Percentiles rank a stretch among this genome's conserved stretches.
Conservation (phyloP, 2,329 filamentous ascomycete species). For the Aspergillus fischeri region DNA sequence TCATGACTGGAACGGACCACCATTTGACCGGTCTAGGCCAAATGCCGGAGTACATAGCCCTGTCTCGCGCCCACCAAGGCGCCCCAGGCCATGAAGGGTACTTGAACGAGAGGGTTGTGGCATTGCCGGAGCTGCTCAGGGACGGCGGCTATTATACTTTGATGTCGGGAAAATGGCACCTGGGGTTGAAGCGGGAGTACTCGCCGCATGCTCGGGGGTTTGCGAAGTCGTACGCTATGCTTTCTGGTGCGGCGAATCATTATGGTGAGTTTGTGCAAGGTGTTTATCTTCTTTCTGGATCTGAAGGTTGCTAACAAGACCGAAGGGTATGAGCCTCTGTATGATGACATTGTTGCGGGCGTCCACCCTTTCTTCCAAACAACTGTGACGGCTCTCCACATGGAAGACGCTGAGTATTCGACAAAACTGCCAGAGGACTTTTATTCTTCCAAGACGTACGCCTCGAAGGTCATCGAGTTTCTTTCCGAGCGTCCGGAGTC, state of each 20-base stretch:
- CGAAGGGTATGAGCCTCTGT: slow-evolving; percentile 3
- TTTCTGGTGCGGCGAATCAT: slow-evolving; percentile 32
- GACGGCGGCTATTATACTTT: slow-evolving; percentile 33
- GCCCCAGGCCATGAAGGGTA: slow-evolving; percentile 36
- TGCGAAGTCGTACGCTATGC: slow-evolving; percentile 23
- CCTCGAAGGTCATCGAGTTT: slow-evolving; percentile 24
- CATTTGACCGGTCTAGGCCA: slow-evolving; percentile 31
- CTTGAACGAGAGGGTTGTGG: slow-evolving; percentile 30
- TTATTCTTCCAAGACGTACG: slow-evolving; percentile 30
- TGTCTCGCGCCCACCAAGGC: slow-evolving; percentile 16
- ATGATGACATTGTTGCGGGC: neutral
- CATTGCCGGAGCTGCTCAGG: slow-evolving; percentile 31
- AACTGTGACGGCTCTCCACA: slow-evolving; percentile 3
- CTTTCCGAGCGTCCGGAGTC: slow-evolving; percentile 30
- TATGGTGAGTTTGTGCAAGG: slow-evolving; percentile 18
- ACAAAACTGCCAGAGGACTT: slow-evolving; percentile 19
- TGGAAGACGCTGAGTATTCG: slow-evolving; percentile 13
- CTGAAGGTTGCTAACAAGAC: slow-evolving; percentile 4
- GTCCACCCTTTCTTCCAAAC: slow-evolving; percentile 8
- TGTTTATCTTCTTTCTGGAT: slow-evolving; percentile 7
- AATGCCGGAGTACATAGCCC: slow-evolving; percentile 25
- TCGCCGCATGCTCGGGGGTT: slow-evolving; percentile 29
- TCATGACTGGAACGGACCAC: slow-evolving; percentile 32
- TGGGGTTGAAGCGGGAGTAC: slow-evolving; percentile 26
- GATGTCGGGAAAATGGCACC: slow-evolving; percentile 34